Percentiles rank a stretch among this genome's conserved stretches.
Conservation (phyloP, 352 stramenopile genomes). For the Globisporangium parvum region DNA sequence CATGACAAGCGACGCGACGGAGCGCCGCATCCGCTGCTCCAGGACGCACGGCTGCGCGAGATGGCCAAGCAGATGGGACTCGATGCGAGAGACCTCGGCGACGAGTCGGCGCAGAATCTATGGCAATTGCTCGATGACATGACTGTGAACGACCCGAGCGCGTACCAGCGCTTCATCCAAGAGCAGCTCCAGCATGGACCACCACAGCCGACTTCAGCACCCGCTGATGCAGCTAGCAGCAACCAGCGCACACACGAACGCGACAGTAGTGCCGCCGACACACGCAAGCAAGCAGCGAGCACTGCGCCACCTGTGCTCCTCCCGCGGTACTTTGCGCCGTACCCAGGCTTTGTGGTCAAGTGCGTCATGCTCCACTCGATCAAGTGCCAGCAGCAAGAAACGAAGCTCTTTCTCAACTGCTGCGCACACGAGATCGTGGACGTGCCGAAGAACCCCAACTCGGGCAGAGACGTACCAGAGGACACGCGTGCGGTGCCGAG, state of each 20-base stretch:
- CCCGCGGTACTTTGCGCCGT: conserved; percentile 52
- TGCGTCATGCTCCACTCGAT: conserved; percentile 43
- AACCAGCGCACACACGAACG: neutral
- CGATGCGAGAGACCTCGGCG: conserved; percentile 53
- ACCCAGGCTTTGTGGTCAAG: conserved; percentile 76
- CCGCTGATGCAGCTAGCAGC: neutral
- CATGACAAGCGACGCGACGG: conserved; percentile 23
- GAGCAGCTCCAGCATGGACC: conserved; percentile 71
- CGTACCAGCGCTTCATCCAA: conserved; percentile 78
- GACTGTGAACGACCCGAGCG: conserved; percentile 52
- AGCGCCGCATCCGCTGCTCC: conserved; percentile 28
- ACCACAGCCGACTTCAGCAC: conserved; percentile 8
- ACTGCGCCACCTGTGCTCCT: conserved; percentile 9
- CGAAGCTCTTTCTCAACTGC: conserved; percentile 81
- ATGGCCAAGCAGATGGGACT: conserved; percentile 84
- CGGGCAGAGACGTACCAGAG: conserved; percentile 39
- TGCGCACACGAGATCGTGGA: conserved; percentile 71
- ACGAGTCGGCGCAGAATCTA: conserved; percentile 56
- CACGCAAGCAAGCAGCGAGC: neutral
- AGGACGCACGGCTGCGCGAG: conserved; percentile 59
- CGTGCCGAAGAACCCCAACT: conserved; percentile 72
- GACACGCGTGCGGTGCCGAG: conserved; percentile 56
- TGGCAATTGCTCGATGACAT: conserved; percentile 78
- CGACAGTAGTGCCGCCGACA: neutral
- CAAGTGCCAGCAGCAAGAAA: conserved; percentile 54